Evolutionary conservation across 208 protist genomes (phyloP).

Genomic region (Leishmania aethiopica): DNA sequence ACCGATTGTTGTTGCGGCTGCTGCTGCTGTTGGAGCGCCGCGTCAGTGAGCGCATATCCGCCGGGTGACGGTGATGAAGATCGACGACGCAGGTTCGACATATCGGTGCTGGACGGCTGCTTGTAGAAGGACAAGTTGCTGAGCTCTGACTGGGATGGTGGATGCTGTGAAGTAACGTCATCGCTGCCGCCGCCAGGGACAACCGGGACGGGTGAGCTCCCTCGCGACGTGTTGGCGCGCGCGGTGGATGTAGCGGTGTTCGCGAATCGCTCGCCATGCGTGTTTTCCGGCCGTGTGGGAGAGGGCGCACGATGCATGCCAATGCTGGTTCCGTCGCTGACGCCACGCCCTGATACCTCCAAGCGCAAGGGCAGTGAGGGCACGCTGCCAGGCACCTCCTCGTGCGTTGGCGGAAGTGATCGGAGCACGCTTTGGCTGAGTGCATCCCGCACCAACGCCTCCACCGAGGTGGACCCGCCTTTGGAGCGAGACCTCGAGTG

Average conservation of each 20-base stretch:
- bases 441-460: slow-evolving; percentile 57
- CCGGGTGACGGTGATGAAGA: neutral
- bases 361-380: slow-evolving; percentile 1
- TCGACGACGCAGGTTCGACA: slow-evolving; percentile 1
- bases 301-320: neutral
- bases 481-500: neutral
- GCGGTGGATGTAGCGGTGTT: neutral
- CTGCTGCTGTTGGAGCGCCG: neutral
- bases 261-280: neutral
- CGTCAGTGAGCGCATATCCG: neutral
- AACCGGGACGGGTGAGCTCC: neutral
- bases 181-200: neutral
- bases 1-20: neutral
- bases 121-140: slow-evolving; percentile 13
- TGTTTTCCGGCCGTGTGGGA: neutral
- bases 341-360: neutral
- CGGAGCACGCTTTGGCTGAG: slow-evolving; percentile 67
- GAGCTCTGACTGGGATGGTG: neutral
- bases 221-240: neutral
- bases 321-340: neutral
- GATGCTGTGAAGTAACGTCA: neutral
- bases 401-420: slow-evolving; percentile 38
- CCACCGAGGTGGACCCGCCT: slow-evolving; percentile 31
- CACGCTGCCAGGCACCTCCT: neutral
- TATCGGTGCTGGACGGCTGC: slow-evolving; percentile 9